Base-by-base conservation (phyloP, 371 early-diverging fungal genomes). In the Mortierella sp. region DNA sequence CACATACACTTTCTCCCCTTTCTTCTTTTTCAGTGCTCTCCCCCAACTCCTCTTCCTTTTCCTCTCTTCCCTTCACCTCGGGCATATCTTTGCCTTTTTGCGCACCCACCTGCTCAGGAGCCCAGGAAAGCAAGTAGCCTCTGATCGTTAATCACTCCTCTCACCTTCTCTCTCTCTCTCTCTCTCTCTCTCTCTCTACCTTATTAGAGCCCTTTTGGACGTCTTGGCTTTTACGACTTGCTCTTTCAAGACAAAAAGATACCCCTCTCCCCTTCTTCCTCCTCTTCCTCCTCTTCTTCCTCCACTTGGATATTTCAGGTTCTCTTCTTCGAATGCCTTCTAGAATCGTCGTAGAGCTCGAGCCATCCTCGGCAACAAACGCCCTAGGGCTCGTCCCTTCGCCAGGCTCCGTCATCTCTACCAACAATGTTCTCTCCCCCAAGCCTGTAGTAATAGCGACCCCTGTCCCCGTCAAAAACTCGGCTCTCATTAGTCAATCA, bases 281-380 rank as follows among this genome's bases (percentile, higher is more conserved):
- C n/a, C n/a, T n/a, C n/a, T n/a, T n/a, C n/a, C n/a, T n/a, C n/a
- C n/a, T n/a, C n/a, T n/a, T n/a, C n/a, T 21, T 50, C 50, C 21
- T 50, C 6, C 50, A 12, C 45, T 37, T 15, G 16, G n/a, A n/a
- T n/a, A n/a, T n/a, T n/a, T n/a, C n/a, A n/a, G n/a, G n/a, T n/a
- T n/a, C n/a, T n/a, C n/a, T n/a, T n/a, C n/a, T n/a, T n/a, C n/a
- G n/a, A n/a, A 75, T 75, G 75, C 67, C 71, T 23, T 70, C 75
- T 7, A 66, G 67, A 50, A 52, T 75, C 46, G 66, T 70, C 4
- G 59, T 66, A 23, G 75, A 75, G 21, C 53, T 75, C 9, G 62
- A 62, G 1, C 70, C 60, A 2, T 26, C 68, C 57, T 74, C 74
- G 3, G 50, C 60, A 16, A 68, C 66, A 16, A 44, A 61, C 57